phyloP scores from a whole-genome alignment of 805 yeast genomes.

The Barnettozyma salicaria region DNA sequence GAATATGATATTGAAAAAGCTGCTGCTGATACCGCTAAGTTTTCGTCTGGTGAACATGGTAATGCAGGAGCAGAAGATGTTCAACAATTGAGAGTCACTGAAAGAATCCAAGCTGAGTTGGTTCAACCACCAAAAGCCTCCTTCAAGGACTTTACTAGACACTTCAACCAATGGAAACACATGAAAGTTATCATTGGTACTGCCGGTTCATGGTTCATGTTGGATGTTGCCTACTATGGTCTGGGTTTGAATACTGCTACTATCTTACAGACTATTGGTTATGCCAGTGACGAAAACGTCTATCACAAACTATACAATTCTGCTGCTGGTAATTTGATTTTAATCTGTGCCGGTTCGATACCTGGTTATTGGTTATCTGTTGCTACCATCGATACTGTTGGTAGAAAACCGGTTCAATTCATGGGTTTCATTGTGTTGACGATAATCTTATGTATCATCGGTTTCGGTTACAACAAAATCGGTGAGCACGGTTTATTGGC shows the following conservation, averaged over 20 bases:
- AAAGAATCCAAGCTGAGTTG: slow-evolving; percentile 47
- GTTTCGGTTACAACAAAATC: slow-evolving; percentile 75
- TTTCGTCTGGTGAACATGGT: slow-evolving; percentile 44
- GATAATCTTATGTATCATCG: slow-evolving; percentile 67
- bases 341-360: slow-evolving; percentile 90
- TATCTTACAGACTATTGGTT: slow-evolving; percentile 80
- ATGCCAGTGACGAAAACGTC: slow-evolving; percentile 63
- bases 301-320: slow-evolving; percentile 66
- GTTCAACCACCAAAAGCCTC: slow-evolving; percentile 76
- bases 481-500: slow-evolving; percentile 64
- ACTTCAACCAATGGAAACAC: slow-evolving; percentile 81
- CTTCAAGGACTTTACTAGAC: slow-evolving; percentile 59
- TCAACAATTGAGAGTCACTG: slow-evolving; percentile 40
- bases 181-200: slow-evolving; percentile 81
- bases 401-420: slow-evolving; percentile 80
- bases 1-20: slow-evolving; percentile 50
- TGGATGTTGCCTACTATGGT: slow-evolving; percentile 90
- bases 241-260: slow-evolving; percentile 75
- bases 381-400: slow-evolving; percentile 72
- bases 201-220: slow-evolving; percentile 85
- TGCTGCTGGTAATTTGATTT: slow-evolving; percentile 88
- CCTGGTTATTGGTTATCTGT: slow-evolving; percentile 91
- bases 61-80: slow-evolving; percentile 41
- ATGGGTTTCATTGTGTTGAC: slow-evolving; percentile 72
- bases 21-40: slow-evolving; percentile 50